Percentiles rank a stretch among this genome's conserved stretches.
Conservation (phyloP, 768 basidiomycete genomes). For the Rhizopogon vinicolor region DNA sequence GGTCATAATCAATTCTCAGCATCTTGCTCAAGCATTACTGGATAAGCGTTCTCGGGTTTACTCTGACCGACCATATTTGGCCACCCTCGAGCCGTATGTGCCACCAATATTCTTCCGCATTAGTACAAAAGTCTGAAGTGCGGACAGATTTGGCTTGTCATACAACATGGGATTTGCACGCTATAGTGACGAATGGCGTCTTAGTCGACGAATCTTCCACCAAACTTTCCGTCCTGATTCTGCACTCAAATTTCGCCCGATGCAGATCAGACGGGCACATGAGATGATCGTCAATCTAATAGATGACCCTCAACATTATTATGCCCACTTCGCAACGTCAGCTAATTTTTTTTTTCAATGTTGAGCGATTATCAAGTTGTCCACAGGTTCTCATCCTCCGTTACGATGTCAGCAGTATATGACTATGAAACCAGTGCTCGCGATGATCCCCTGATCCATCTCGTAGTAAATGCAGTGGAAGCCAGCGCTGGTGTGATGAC, state of each 20-base stretch:
- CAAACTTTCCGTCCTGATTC: constrained; percentile 2
- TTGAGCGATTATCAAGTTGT: background rate
- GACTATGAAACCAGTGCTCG: constrained; percentile 28
- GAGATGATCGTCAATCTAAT: background rate
- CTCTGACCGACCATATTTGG: constrained; percentile 1
- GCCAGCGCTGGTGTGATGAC: background rate
- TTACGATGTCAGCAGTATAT: constrained; percentile 27
- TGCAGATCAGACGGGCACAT: background rate
- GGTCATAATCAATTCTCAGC: too few relatives aligned
- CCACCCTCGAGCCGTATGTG: background rate
- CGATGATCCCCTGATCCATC: constrained; percentile 27
- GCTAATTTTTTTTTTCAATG: background rate
- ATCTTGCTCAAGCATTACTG: background rate
- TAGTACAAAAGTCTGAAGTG: background rate
- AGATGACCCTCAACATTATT: background rate
- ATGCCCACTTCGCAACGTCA: constrained; percentile 12
- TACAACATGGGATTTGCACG: background rate
- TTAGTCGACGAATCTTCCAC: constrained; percentile 17
- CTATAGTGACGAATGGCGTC: constrained; percentile 12
- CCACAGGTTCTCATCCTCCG: background rate
- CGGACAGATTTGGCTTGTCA: background rate
- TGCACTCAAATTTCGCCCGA: background rate
- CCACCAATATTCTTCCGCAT: background rate
- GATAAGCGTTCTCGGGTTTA: constrained; percentile 2
- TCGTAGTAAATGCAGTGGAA: constrained; percentile 16